A percentile compares a stretch with the other conserved stretches of the same genome.
phyloP scores from a whole-genome alignment of 225 moss, liverwort and hornwort species.

The Bryoerythrophyllum caledonicum region DNA sequence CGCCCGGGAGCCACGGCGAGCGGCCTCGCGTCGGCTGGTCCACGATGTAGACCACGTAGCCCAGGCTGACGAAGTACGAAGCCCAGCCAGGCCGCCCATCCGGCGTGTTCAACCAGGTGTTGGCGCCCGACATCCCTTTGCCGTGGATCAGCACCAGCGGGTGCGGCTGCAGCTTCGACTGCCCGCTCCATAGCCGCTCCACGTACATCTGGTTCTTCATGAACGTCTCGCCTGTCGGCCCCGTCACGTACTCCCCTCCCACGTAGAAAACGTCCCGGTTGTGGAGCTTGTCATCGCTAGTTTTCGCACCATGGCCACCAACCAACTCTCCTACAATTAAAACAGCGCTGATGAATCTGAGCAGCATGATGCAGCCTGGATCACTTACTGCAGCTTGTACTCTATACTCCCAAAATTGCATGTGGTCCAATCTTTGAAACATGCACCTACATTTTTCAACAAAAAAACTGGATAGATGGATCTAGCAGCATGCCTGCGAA shows the following conservation, averaged over 20 bases:
- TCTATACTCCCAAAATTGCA: too few species aligned
- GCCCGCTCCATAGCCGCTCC: conserved; percentile 5
- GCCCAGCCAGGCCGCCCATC: conserved; percentile 39
- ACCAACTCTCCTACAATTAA: background rate
- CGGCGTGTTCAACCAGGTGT: conserved; percentile 40
- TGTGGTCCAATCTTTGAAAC: too few species aligned
- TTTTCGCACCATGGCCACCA: background rate
- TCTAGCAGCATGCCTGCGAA: too few species aligned
- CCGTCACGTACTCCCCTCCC: conserved; percentile 17
- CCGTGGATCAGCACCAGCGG: conserved; percentile 41
- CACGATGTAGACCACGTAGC: conserved; percentile 35
- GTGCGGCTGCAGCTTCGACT: conserved; percentile 20
- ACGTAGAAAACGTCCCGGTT: conserved; percentile 23
- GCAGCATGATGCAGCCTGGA: conserved; percentile 5
- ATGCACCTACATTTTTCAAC: too few species aligned
- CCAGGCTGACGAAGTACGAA: conserved; percentile 24
- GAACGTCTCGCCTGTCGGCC: conserved; percentile 1
- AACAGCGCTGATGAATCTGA: background rate
- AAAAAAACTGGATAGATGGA: too few species aligned
- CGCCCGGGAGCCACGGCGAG: conserved; percentile 30
- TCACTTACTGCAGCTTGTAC: too few species aligned
- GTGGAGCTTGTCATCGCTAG: background rate
- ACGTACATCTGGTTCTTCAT: conserved; percentile 32
- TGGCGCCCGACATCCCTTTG: conserved; percentile 19
- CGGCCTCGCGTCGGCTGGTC: conserved; percentile 39